phyloP scores from a whole-genome alignment of 768 basidiomycete genomes.

The Mycena capillaripes region DNA sequence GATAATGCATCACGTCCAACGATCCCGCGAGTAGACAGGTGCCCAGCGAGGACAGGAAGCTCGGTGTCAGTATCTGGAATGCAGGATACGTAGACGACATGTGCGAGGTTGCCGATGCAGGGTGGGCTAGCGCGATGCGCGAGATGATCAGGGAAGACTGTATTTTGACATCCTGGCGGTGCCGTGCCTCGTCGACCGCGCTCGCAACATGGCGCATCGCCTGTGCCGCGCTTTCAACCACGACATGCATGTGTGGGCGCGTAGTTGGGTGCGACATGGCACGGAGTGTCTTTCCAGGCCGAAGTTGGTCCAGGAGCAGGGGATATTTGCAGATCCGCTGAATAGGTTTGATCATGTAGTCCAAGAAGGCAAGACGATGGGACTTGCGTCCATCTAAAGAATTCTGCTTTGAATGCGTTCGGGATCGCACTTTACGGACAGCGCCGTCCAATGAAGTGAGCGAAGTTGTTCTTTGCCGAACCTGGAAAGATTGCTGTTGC shows the following conservation, averaged over 20 bases:
- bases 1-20: slow-evolving; percentile 87
- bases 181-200: slow-evolving; percentile 86
- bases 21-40: slow-evolving; percentile 87
- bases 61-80: slow-evolving; percentile 57
- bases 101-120: slow-evolving; percentile 39
- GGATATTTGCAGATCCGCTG: slow-evolving; percentile 98
- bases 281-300: slow-evolving; percentile 49
- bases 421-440: slow-evolving; percentile 53
- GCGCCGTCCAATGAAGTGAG: slow-evolving; percentile 66
- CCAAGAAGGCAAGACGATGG: slow-evolving; percentile 74
- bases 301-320: slow-evolving; percentile 85
- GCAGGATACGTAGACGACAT: slow-evolving; percentile 45
- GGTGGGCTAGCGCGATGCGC: slow-evolving; percentile 64
- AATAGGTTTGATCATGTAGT: slow-evolving; percentile 97
- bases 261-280: slow-evolving; percentile 38
- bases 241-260: slow-evolving; percentile 55
- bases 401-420: slow-evolving; percentile 52
- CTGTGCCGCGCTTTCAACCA: slow-evolving; percentile 68
- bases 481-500: slow-evolving; percentile 19
- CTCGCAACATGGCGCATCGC: slow-evolving; percentile 84
- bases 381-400: slow-evolving; percentile 41
- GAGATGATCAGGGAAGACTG: slow-evolving; percentile 80
- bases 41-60: slow-evolving; percentile 83
- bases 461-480: slow-evolving; percentile 60
- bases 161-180: slow-evolving; percentile 71